Evolutionary conservation across 345 rosid species (phyloP).

Genomic region (Turritis glabra): DNA sequence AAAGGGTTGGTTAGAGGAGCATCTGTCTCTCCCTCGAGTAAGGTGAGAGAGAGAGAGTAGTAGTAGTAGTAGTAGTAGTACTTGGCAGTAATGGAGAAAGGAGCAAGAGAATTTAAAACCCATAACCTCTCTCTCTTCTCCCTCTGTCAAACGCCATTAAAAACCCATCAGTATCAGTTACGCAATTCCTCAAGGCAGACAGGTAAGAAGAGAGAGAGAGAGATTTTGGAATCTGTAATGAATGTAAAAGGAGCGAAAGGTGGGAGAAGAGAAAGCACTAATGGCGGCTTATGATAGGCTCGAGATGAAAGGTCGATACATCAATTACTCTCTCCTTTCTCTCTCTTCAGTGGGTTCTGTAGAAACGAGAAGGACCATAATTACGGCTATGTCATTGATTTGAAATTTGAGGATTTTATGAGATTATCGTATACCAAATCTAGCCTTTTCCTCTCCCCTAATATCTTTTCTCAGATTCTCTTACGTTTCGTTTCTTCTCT

Average conservation of each 20-base stretch:
- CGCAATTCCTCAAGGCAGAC: slow-evolving; percentile 36
- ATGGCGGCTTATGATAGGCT: slow-evolving; percentile 43
- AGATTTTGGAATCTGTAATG: slow-evolving; percentile 34
- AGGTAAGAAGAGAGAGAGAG: slow-evolving; percentile 30
- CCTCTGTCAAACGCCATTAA: slow-evolving; percentile 41
- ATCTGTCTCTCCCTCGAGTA: slow-evolving; percentile 12
- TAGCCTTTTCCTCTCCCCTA: slow-evolving; percentile 20
- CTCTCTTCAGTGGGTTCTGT: neutral
- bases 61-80: too few species aligned
- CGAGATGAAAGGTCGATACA: slow-evolving; percentile 3
- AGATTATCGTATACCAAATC: slow-evolving; percentile 24
- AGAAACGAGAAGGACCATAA: slow-evolving; percentile 19
- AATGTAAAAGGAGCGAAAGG: slow-evolving; percentile 40
- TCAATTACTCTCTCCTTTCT: slow-evolving; percentile 23
- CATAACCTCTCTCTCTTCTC: slow-evolving; percentile 35
- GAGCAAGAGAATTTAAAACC: slow-evolving; percentile 38
- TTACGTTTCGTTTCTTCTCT: slow-evolving; percentile 34
- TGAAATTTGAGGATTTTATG: neutral
- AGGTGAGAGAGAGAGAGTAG: slow-evolving; percentile 4
- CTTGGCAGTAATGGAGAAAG: slow-evolving; percentile 39
- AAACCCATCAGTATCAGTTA: slow-evolving; percentile 39
- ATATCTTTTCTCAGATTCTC: slow-evolving; percentile 15
- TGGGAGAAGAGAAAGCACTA: slow-evolving; percentile 34
- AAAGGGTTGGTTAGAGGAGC: neutral
- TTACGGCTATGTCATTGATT: slow-evolving; percentile 32